Evolutionary conservation across 208 protist species (phyloP), one percentile per base, ranked within the genome.

Genomic region (Crithidia mellificae): DNA sequence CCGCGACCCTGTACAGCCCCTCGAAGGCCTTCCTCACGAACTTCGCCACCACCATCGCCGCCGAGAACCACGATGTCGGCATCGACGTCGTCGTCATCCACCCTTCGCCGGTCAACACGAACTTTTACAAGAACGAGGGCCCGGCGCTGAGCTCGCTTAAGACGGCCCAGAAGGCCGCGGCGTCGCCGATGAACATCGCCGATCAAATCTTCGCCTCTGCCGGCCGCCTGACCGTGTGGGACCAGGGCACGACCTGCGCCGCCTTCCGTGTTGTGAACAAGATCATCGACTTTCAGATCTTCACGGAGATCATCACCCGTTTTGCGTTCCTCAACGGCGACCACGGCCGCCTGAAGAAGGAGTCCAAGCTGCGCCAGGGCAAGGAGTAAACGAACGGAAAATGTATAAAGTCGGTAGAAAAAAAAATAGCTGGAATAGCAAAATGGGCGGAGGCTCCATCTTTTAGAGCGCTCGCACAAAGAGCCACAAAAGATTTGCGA

Each of bases 1-100:
- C 92, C 19, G 84, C 95, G 3, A 84, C 91, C 50, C 55, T 93
- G 63, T 98, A 98, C 84, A 87, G 84, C 70, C 90, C 89, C 17
- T 86, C 93, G 62, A 98, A 98, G 84, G 84, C 91, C n/a, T 94
- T 96, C 49, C 68, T 94, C 41, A 94, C 88, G 27, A 93, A 89
- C 83, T 96, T 96, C 59, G 88, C 82, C 54, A 84, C 52, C 52
- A 90, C 86, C 43, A 72, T 96, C 50, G 88, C 88, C 25, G 82
- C 88, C 6, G 88, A 96, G 68, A 89, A 92, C 63, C 79, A 84
- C 57, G 84, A 94, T 65, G 53, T 76, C 20, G 91, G 91, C 59
- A 93, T 96, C 68, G 84, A 96, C 61, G 87, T 96, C 15, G 81
- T 91, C 0, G 88, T 93, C 64, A 91, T 96, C 47, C 88, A 94